Conservation (phyloP, 2,329 filamentous ascomycete genomes). For the Alternaria sp. region DNA sequence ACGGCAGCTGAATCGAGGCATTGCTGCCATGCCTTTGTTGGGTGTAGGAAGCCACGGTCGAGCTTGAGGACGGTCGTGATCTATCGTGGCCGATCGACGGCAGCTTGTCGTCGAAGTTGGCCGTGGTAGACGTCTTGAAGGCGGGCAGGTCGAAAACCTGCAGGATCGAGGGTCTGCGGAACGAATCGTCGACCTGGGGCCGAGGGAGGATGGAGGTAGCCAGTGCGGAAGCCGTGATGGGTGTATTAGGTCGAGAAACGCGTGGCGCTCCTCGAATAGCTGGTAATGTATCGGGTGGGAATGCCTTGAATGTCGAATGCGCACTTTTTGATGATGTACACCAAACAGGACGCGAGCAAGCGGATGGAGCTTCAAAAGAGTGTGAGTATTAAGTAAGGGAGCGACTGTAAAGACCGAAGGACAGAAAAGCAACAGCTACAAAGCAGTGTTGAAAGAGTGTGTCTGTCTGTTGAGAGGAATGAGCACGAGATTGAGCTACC, state of each 20-base stretch:
- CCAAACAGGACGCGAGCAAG: slow-evolving; percentile 21
- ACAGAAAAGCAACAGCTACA: slow-evolving; percentile 24
- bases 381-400: slow-evolving; percentile 30
- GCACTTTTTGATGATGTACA: slow-evolving; percentile 18
- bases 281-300: slow-evolving; percentile 6
- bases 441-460: slow-evolving; percentile 29
- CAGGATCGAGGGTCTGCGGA: slow-evolving; percentile 57
- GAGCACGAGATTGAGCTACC: slow-evolving; percentile 27
- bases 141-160: slow-evolving; percentile 55
- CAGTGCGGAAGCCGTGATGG: slow-evolving; percentile 64
- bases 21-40: slow-evolving; percentile 49
- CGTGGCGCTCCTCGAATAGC: slow-evolving; percentile 39
- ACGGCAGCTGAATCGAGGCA: slow-evolving; percentile 58
- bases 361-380: slow-evolving; percentile 26
- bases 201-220: slow-evolving; percentile 63
- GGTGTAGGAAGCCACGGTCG: slow-evolving; percentile 54
- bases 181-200: slow-evolving; percentile 63
- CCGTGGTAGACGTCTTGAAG: slow-evolving; percentile 53
- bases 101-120: slow-evolving; percentile 52
- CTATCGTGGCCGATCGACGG: slow-evolving; percentile 57
- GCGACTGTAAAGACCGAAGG: slow-evolving; percentile 35
- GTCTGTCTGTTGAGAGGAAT: slow-evolving; percentile 23
- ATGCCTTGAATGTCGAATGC: slow-evolving; percentile 11
- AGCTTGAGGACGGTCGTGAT: slow-evolving; percentile 61
- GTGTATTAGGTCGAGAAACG: slow-evolving; percentile 44